Evolutionary conservation across 2,329 filamentous ascomycete species (phyloP).

Genomic region (Stagonosporopsis rhizophila): DNA sequence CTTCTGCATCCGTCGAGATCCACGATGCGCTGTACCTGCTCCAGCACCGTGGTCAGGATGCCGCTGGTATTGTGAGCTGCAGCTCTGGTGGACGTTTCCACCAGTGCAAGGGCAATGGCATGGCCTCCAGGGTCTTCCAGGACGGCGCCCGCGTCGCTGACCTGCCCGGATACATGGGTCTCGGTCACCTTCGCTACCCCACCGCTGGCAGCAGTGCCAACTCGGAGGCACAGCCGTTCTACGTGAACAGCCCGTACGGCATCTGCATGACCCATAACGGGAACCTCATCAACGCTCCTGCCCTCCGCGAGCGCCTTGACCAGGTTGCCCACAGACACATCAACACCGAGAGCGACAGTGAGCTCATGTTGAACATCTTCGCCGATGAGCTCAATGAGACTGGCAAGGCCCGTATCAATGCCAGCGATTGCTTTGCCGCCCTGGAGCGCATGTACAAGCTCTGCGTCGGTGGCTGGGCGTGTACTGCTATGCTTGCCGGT

Average conservation of each 20-base stretch:
- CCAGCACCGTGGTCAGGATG: constrained; percentile 79
- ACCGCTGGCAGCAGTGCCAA: constrained; percentile 85
- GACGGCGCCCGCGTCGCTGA: constrained; percentile 77
- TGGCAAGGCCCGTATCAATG: constrained; percentile 80
- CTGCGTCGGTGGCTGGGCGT: constrained; percentile 79
- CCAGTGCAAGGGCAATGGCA: constrained; percentile 89
- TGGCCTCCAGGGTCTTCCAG: constrained; percentile 84
- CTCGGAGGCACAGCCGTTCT: constrained; percentile 90
- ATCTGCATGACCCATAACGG: constrained; percentile 86
- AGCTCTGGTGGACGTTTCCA: constrained; percentile 79
- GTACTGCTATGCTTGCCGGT: constrained; percentile 81
- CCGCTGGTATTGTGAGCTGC: constrained; percentile 81
- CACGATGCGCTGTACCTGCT: constrained; percentile 52
- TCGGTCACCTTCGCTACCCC: constrained; percentile 87
- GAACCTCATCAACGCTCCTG: constrained; percentile 81
- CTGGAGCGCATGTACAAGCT: constrained; percentile 74
- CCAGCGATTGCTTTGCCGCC: constrained; percentile 76
- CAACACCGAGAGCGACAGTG: constrained; percentile 89
- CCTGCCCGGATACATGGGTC: constrained; percentile 84
- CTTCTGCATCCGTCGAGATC: constrained; percentile 53
- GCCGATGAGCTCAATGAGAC: constrained; percentile 82
- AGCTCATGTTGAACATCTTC: constrained; percentile 88
- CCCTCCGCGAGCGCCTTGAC: constrained; percentile 75
- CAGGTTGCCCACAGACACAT: constrained; percentile 82
- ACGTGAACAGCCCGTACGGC: constrained; percentile 85